Base-by-base conservation (phyloP, 306 rosid species). In the Fagus sylvatica region DNA sequence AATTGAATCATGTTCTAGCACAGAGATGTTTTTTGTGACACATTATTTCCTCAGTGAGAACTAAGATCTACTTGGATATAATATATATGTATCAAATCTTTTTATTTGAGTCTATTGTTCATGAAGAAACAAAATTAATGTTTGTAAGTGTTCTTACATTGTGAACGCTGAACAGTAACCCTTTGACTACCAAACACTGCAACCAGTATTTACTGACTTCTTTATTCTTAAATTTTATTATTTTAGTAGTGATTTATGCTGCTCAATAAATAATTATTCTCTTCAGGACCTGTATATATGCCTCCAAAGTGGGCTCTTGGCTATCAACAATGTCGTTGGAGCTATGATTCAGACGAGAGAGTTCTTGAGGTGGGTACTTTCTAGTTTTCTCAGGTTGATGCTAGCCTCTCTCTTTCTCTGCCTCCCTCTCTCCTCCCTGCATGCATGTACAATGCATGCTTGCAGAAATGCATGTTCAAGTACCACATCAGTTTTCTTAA, bases 241-340 rank as follows among this genome's bases (percentile, higher is more conserved):
- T 79, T 76, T 54, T 72, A 49, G 16, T 33, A 48, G 60, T 49
- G 53, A 54, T 43, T 42, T 59, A 49, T 37, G 32, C 54, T 83
- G 34, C 72, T 88, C 53, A 73, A 65, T 39, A 33, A 37, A 71
- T 79, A 53, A 28, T 56, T 51, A 66, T 61, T 78, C 34, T 71
- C 79, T 36, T 39, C 78, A 94, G 98, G 97, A 57, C 88, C 96
- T 59, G 82, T 88, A 39, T 91, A 89, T 79, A 89, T 94, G 96
- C 98, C 98, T 46, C 96, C 97, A 74, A 94, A 92, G 81, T 94
- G 98, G 97, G 81, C 98, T 72, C 78, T 94, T 76, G 98, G 97
- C 81, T 94, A 94, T 86, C 98, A 92, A 15, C 98, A 94, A 83
- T 89, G 98, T 73, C 97, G 94, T 74, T 94, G 90, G 87, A 92